Percentiles rank a stretch among this genome's conserved stretches.
Conservation (phyloP, 352 stramenopile species). For the Phytophthora agathidicida region DNA sequence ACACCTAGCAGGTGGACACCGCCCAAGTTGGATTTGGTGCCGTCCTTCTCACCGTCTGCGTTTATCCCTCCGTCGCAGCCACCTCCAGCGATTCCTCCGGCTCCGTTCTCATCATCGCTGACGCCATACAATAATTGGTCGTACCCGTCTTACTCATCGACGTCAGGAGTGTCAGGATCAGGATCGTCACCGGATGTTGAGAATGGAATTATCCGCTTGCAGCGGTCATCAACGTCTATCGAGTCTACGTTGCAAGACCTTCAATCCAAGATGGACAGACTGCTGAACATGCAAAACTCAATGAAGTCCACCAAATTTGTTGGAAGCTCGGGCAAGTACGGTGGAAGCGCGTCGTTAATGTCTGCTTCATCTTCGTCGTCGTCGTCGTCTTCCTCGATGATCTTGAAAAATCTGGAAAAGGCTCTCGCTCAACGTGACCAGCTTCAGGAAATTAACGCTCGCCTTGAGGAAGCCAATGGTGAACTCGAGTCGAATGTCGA, state of each 20-base stretch:
- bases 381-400: slow-evolving; percentile 39
- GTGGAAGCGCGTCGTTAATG: slow-evolving; percentile 14
- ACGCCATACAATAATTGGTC: slow-evolving; percentile 34
- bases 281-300: slow-evolving; percentile 64
- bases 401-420: slow-evolving; percentile 83
- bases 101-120: slow-evolving; percentile 34
- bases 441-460: slow-evolving; percentile 56
- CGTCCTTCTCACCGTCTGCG: slow-evolving; percentile 33
- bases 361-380: slow-evolving; percentile 36
- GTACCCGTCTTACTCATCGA: slow-evolving; percentile 17
- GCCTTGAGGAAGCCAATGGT: slow-evolving; percentile 53
- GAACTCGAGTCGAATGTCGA: slow-evolving; percentile 67
- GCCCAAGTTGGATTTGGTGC: slow-evolving; percentile 35
- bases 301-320: slow-evolving; percentile 56
- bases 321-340: slow-evolving; percentile 34
- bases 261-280: slow-evolving; percentile 81
- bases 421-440: slow-evolving; percentile 71
- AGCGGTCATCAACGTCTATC: slow-evolving; percentile 80
- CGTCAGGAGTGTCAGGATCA: slow-evolving; percentile 4
- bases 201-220: slow-evolving; percentile 67
- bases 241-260: slow-evolving; percentile 76
- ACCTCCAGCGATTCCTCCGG: slow-evolving; percentile 14
- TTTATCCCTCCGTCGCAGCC: slow-evolving; percentile 22
- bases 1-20: slow-evolving; percentile 31
- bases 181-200: slow-evolving; percentile 53